Evolutionary conservation across 2,329 filamentous ascomycete species (phyloP), one percentile per base, ranked within the genome.

Genomic region (Pyrenochaeta sp.): DNA sequence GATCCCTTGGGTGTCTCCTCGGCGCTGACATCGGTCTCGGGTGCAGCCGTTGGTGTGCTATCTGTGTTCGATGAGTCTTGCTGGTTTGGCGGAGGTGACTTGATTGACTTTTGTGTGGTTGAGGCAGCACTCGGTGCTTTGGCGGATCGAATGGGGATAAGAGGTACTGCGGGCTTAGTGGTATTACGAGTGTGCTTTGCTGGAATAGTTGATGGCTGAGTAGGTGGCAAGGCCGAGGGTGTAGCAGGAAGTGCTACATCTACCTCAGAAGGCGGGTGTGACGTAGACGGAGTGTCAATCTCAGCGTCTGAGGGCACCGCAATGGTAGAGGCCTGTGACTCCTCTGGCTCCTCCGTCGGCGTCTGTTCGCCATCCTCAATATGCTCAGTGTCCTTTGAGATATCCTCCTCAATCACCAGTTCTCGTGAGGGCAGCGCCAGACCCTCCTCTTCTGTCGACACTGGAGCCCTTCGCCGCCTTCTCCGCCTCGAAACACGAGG

Each of bases 251-350:
- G 81, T 2, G 83, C 83, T 3, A 80, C 82, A 54, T 83, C 81
- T 30, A 74, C 76, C 58, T 87, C 83, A 2, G 85, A 87, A 9
- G 83, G 83, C 36, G 82, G 81, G 54, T 85, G 81, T 7, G 85
- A 86, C 7, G 83, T 83, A 2, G 81, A 80, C 9, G 85, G 85
- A 1, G 85, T 87, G 57, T 85, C 84, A 6, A 76, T 66, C 71
- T 81, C 77, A 27, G 75, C 78, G 15, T 82, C 78, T 12, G 79
- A 81, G 7, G 75, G 72, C 11, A 74, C 75, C 23, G 79, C 76
- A 10, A 77, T 67, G 11, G 79, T 80, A 2, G 78, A 80, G 7
- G 75, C 69, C 48, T 79, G 78, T 0, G 79, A 80, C 45, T 75
- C 71, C 49, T 63, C 63, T 2, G 72, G 63, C 31, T 67, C 72